phyloP scores from a whole-genome alignment of 768 basidiomycete species.

The Kwoniella sp. region DNA sequence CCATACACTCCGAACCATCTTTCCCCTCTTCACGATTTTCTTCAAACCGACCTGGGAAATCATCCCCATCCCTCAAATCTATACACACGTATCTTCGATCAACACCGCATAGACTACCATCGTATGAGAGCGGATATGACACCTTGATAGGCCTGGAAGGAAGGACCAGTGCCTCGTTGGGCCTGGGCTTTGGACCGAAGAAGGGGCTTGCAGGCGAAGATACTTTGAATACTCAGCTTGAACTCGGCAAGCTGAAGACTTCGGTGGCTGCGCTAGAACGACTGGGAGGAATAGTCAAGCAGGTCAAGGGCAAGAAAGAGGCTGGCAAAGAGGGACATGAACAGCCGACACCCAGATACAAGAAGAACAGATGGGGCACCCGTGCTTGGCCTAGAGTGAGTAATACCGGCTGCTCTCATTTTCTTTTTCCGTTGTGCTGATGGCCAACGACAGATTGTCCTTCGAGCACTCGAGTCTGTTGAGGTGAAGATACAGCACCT shows the following conservation, averaged over 20 bases:
- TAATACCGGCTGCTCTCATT: not conserved
- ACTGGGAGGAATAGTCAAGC: not conserved
- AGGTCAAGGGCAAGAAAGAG: constrained; percentile 1
- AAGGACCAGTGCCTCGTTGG: constrained; percentile 14
- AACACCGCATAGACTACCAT: constrained; percentile 13
- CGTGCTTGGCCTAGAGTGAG: constrained; percentile 33
- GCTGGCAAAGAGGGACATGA: not conserved
- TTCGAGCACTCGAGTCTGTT: constrained; percentile 41
- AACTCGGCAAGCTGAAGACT: constrained; percentile 25
- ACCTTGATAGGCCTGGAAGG: constrained; percentile 28
- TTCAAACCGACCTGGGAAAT: constrained; percentile 1
- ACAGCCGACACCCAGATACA: not conserved
- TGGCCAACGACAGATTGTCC: constrained; percentile 27
- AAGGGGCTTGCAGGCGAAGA: constrained; percentile 44
- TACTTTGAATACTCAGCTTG: constrained; percentile 31
- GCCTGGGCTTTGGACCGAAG: constrained; percentile 42
- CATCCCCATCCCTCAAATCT: constrained; percentile 12
- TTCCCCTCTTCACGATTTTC: not conserved
- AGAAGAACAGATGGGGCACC: constrained; percentile 27
- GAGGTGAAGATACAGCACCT: constrained; percentile 29
- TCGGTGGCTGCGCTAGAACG: constrained; percentile 20
- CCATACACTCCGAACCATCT: not conserved
- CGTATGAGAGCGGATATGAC: constrained; percentile 22
- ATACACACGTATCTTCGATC: constrained; percentile 6
- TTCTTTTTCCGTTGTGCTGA: not conserved